A percentile compares a stretch with the other conserved stretches of the same genome.
phyloP scores from a whole-genome alignment of 1,284 basidiomycete species.

The Rhizopogon parksii region DNA sequence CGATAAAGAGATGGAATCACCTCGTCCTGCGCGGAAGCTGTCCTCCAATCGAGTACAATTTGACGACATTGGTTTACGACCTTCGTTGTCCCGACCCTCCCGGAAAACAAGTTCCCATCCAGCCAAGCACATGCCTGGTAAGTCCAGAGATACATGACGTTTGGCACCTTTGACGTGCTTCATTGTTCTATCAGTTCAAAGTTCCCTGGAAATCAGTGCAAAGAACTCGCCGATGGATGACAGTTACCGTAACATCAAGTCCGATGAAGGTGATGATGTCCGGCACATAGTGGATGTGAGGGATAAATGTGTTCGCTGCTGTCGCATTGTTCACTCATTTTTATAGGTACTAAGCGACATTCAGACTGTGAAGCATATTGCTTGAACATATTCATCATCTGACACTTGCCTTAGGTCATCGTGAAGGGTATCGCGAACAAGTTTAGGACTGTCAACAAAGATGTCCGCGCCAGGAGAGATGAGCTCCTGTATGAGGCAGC shows the following conservation, averaged over 20 bases:
- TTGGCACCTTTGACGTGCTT: not conserved
- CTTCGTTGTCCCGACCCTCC: not conserved
- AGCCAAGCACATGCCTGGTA: not conserved
- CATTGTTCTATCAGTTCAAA: not conserved
- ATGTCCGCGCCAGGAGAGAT: conserved; percentile 35
- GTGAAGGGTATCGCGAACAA: conserved; percentile 36
- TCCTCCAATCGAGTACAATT: not conserved
- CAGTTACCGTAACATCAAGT: not conserved
- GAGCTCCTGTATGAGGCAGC: conserved; percentile 36
- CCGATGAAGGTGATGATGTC: conserved; percentile 14
- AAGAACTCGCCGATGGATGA: conserved; percentile 1
- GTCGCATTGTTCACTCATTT: not conserved
- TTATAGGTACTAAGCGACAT: conserved; percentile 27
- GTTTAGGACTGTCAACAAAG: conserved; percentile 35
- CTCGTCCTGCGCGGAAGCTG: not conserved
- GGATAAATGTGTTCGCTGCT: not conserved
- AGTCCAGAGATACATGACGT: not conserved
- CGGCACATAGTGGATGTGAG: conserved; percentile 25
- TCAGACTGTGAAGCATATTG: conserved; percentile 28
- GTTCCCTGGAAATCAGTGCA: not conserved
- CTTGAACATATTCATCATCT: conserved; percentile 10
- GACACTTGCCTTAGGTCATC: conserved; percentile 31
- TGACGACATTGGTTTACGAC: not conserved
- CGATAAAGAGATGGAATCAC: not conserved
- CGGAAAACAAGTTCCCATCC: not conserved